Evolutionary conservation across 2,329 filamentous ascomycete genomes (phyloP), one percentile per base, ranked within the genome.

Genomic region (Ceratocystis destructans): DNA sequence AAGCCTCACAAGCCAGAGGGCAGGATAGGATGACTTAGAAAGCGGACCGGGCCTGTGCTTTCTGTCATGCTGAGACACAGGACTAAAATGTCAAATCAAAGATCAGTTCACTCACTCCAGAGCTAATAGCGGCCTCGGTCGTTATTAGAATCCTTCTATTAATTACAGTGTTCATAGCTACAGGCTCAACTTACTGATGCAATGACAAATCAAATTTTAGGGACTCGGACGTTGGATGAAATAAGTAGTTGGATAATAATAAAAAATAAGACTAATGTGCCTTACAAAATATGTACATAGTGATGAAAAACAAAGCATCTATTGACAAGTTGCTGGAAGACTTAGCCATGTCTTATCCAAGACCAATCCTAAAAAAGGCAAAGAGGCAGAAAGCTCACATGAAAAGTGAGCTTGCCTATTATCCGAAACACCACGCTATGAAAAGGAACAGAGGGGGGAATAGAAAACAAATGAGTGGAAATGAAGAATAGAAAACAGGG

Each of bases 381-480:
- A 10, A 59, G 12, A 59, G 55, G 55, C 55, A 59, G 15, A 59
- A 59, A 37, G 25, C 31, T 59, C 55, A 59, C 55, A 59, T 59
- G 2, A 20, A 12, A 59, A 37, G 55, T 37, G 55, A 59, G 7
- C n/a, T 37, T 59, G 55, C 28, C 28, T 59, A 25, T 12, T 59
- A 59, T 31, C 55, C 55, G 3, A 59, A 59, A 59, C 55, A 59
- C 55, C 55, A 17, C 55, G 55, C 55, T 59, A 59, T 59, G 55
- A 37, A 59, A 64, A 44, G 44, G n/a, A 67, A 64, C 48, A 55
- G 31, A 66, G 55, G 12, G 44, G 20, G 28, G 59, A 65, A 61
- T 64, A 65, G 22, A 33, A 67, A 28, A 15, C 37, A 15, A 50
- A 62, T 37, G 25, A 62, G 55, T 20, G 41, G 22, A 55, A 64